Base-by-base conservation (phyloP, 441 rosid genomes). In the Capsella rubella region DNA sequence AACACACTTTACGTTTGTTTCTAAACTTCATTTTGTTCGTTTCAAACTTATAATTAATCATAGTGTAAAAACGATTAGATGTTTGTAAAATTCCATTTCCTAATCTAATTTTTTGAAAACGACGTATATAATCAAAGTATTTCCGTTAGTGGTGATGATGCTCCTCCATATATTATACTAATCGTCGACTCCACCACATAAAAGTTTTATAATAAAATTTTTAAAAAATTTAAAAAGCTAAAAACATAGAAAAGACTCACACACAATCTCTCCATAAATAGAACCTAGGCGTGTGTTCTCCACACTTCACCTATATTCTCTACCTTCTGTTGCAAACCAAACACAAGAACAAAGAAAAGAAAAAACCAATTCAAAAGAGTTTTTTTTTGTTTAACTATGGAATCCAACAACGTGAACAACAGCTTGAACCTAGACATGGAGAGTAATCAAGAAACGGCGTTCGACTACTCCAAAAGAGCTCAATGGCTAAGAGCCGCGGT, bases 401-500 rank as follows among this genome's bases (percentile, higher is more conserved):
- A 66, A 25, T 71, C 80, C 21, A 66, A 82, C 39, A 78, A 59
- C 83, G 53, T 52, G 55, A 79, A 52, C 53, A 56, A 64, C 67
- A 86, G 78, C 67, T 69, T 73, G 58, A 47, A 69, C 60, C 68
- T 86, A 4, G 83, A 87, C 58, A 63, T 73, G 18, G 88, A 87
- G 82, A 80, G 47, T 8, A 31, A 71, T 42, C 73, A 71, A 18
- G 84, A 79, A 5, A 75, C 76, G 8, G 81, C 71, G 3, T 84
- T 85, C 47, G 87, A 93, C 79, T 93, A 89, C 84, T 82, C 95
- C 0, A 89, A 87, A 75, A 75, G 98, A 43, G 82, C 97, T n/a
- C 98, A 90, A 64, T 93, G 98, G 98, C 86, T 93, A 42, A 78
- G 98, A 15, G 98, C 98, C 0, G 98, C 98, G 0, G 90, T 89